Evolutionary conservation across 352 stramenopile genomes (phyloP), one percentile per base, ranked within the genome.

Genomic region (Phytophthora nicotianae): DNA sequence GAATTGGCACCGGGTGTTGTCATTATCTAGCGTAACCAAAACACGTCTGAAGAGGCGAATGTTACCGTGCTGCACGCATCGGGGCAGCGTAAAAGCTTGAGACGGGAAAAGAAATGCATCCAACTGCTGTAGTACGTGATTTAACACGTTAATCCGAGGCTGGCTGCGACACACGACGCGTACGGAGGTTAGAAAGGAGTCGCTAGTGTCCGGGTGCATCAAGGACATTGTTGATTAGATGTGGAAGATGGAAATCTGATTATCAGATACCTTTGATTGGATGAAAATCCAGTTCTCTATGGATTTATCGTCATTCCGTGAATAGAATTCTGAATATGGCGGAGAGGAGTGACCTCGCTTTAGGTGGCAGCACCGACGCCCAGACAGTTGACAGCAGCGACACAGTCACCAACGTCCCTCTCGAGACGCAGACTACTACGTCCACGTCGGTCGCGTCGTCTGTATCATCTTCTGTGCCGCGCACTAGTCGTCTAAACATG

Each of bases 311-410:
- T 54, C 41, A 52, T 33, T 49, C 57, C 40, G 10, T 17, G 42
- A 56, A 62, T 62, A 57, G 52, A 67, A 51, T 42, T 13, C 26
- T 27, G 13, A n/a, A 27, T 17, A 72, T 72, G 64, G 48, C 17
- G 53, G 40, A 57, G 23, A 45, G 19, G 20, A 62, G 40, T 16
- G 45, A 71, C 56, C 19, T 49, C 48, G 46, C 6, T 10, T 27
- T 13, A 1, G n/a, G 53, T 23, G 37, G 23, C 20, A 32, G 23
- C 10, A 53, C 10, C 32, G 50, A 50, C 32, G 20, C 40, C 19
- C 54, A 42, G 19, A 24, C 43, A 48, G 16, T 27, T 43, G 33
- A 65, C 29, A 50, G 23, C 46, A 45, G 17, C 10, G 8, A 23
- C 6, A 14, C 21, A 55, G 29, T 19, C 8, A 17, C 6, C 7